Conservation (phyloP, 768 basidiomycete genomes). For the Exidia glandulosa region DNA sequence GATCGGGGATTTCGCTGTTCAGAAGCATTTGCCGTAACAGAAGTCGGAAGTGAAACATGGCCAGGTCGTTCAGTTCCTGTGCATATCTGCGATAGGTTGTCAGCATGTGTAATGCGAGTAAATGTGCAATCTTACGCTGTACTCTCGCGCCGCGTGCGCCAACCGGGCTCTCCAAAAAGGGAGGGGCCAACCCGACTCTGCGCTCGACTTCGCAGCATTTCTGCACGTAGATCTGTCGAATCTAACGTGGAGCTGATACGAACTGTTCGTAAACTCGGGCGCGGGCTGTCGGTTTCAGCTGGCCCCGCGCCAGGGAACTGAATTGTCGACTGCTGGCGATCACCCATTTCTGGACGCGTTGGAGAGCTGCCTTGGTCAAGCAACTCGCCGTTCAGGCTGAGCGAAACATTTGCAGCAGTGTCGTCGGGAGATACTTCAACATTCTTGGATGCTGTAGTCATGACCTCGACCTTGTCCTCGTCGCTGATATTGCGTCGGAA, state of each 20-base stretch:
- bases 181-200: slow-evolving; percentile 62
- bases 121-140: slow-evolving; percentile 59
- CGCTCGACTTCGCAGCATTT: slow-evolving; percentile 65
- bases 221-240: slow-evolving; percentile 26
- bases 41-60: slow-evolving; percentile 79
- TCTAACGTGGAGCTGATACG: slow-evolving; percentile 66
- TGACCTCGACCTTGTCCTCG: slow-evolving; percentile 47
- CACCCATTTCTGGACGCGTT: too few relatives aligned
- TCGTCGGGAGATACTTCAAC: slow-evolving; percentile 1
- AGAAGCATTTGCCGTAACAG: slow-evolving; percentile 89
- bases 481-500: slow-evolving; percentile 67
- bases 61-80: slow-evolving; percentile 72
- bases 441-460: slow-evolving; percentile 1
- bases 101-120: slow-evolving; percentile 2
- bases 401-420: slow-evolving; percentile 8
- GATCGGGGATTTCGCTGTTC: slow-evolving; percentile 69
- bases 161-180: slow-evolving; percentile 60
- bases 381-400: slow-evolving; percentile 6
- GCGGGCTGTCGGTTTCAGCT: slow-evolving; percentile 43
- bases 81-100: slow-evolving; percentile 45
- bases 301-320: slow-evolving; percentile 50
- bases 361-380: neutral
- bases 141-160: slow-evolving; percentile 81
- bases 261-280: slow-evolving; percentile 39
- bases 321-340: slow-evolving; percentile 34